Evolutionary conservation across 345 rosid genomes (phyloP).

Genomic region (Syzygium jambos): DNA sequence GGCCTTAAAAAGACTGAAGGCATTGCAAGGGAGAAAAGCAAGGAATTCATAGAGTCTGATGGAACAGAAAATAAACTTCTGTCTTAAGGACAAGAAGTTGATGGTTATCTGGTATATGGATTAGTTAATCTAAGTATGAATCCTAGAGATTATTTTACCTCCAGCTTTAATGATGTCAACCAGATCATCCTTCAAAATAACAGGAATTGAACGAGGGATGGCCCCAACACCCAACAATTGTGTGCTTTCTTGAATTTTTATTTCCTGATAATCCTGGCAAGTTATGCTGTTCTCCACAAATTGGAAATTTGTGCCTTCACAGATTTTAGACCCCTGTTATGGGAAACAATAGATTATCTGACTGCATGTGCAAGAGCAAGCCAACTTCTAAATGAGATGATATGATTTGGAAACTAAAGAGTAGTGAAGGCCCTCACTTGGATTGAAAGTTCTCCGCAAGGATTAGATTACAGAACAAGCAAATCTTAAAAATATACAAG

Average conservation of each 20-base stretch:
- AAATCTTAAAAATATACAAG: not conserved
- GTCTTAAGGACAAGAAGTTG: not conserved
- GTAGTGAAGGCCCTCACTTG: not conserved
- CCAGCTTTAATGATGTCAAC: constrained; percentile 96
- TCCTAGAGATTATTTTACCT: constrained; percentile 31
- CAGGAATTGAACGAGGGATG: constrained; percentile 81
- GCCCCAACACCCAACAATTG: constrained; percentile 91
- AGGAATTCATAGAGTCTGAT: not conserved
- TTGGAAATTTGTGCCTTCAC: constrained; percentile 75
- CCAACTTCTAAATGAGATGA: not conserved
- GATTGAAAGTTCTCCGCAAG: not conserved
- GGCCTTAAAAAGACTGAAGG: not conserved
- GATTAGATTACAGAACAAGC: not conserved
- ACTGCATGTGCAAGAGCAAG: not conserved
- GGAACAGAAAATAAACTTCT: not conserved
- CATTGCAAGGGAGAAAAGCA: not conserved
- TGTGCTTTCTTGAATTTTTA: constrained; percentile 91
- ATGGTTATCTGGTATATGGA: not conserved
- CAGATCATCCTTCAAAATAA: constrained; percentile 81
- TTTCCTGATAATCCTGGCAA: constrained; percentile 91
- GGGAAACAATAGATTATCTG: not conserved
- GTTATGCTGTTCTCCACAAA: constrained; percentile 52
- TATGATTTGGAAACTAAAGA: not conserved
- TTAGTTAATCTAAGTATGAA: not conserved
- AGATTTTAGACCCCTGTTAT: constrained; percentile 54